Evolutionary conservation across 116 monocot genomes (phyloP), one percentile per base, ranked within the genome.

Genomic region (Dioscorea cayenensis): DNA sequence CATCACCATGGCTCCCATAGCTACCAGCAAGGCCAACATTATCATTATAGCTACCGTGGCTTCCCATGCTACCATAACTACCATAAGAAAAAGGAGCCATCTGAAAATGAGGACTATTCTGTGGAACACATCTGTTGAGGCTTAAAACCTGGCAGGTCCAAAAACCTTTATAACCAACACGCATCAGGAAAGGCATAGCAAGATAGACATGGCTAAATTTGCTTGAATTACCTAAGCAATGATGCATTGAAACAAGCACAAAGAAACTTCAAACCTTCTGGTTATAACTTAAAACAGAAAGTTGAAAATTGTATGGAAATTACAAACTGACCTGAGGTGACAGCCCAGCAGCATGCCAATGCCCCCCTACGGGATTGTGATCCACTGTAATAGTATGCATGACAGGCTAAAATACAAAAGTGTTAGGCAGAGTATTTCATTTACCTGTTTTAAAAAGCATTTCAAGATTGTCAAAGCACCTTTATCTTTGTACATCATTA

Each of bases 341-440:
- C 28, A 99, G 76, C 60, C 99, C 99, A 70, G 94, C 83, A 73
- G 79, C 91, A 63, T 90, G 22, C 93, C 90, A 99, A 77, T 94
- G 91, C 60, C 99, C 99, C 51, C 77, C 82, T 49, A 86, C 91
- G 49, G 90, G 90, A 83, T 89, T 81, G 79, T 93, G 89, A 71
- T 99, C 85, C 65, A 99, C 90, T 28, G 72, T 82, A 64, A 89
- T 73, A 77, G 71, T 75, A 79, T 81, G 89, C 71, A 77, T 63
- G 63, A 88, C 86, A 71, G 86, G 89, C 99, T 99, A 75, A 70
- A 86, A 70, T 59, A 70, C 64, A 81, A 16, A 81, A 81, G 64
- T 71, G 38, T 74, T 66, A 81, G 61, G 49, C 37, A 65, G 3
- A 60, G 18, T 49, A 77, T 52, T 35, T 38, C 21, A 63, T 78